phyloP scores from a whole-genome alignment of 371 early-diverging fungal species.

The Haplosporangium sp. region DNA sequence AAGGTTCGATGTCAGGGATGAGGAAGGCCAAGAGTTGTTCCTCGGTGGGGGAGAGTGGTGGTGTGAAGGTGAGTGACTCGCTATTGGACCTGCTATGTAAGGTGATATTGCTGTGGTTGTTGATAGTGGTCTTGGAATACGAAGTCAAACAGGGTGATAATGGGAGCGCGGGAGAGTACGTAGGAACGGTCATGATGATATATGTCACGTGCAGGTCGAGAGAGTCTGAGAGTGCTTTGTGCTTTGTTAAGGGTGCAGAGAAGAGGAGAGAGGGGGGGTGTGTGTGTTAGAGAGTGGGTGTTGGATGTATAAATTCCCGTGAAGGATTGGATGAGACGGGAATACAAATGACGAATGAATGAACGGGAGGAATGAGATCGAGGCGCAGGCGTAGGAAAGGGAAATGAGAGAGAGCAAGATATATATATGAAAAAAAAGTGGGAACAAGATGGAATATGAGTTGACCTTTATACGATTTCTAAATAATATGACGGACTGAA shows the following conservation, averaged over 20 bases:
- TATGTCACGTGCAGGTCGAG: not conserved
- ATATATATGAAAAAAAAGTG: constrained; percentile 2
- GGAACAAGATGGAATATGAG: constrained; percentile 14
- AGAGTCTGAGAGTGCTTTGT: not conserved
- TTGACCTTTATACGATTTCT: constrained; percentile 34
- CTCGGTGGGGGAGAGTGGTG: constrained; percentile 52
- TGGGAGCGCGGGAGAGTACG: constrained; percentile 2
- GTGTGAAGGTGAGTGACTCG: constrained; percentile 49
- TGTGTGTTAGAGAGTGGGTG: not conserved
- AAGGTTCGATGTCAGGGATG: constrained; percentile 53
- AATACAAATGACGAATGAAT: constrained; percentile 3
- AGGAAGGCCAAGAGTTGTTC: constrained; percentile 51
- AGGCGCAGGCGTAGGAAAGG: not conserved
- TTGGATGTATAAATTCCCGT: not conserved
- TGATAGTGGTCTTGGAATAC: not conserved
- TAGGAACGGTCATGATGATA: constrained; percentile 5
- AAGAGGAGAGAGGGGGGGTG: not conserved
- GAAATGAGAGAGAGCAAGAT: constrained; percentile 9
- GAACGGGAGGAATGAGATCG: not conserved
- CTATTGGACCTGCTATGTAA: constrained; percentile 26
- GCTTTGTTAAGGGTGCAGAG: not conserved
- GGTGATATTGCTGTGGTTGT: constrained; percentile 4
- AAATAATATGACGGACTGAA: constrained; percentile 17
- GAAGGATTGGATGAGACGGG: constrained; percentile 1
- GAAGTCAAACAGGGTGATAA: constrained; percentile 2